Conservation (phyloP, 352 stramenopile species). For the Phytophthora citricola region DNA sequence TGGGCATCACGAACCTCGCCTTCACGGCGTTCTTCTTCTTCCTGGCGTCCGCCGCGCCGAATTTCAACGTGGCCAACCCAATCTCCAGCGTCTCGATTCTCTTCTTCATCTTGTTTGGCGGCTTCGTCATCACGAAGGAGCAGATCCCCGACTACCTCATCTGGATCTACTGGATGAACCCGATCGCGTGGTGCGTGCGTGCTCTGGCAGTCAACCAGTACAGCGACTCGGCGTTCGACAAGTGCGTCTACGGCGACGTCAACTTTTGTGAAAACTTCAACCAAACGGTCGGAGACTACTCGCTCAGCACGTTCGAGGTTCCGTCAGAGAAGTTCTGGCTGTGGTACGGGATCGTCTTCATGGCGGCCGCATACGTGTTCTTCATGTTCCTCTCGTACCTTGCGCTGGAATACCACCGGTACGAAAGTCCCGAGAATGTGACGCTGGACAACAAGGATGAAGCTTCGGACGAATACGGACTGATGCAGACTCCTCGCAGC, state of each 20-base stretch:
- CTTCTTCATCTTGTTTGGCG: conserved; percentile 31
- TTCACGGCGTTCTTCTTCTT: conserved; percentile 32
- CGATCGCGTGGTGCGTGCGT: conserved; percentile 23
- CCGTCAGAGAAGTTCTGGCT: conserved; percentile 29
- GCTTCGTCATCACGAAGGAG: conserved; percentile 32
- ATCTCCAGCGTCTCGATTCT: conserved; percentile 26
- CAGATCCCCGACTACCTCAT: conserved; percentile 39
- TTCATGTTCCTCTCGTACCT: conserved; percentile 36
- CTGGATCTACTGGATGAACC: conserved; percentile 39
- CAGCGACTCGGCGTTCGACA: conserved; percentile 21
- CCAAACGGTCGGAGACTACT: conserved; percentile 31
- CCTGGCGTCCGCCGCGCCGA: conserved; percentile 15
- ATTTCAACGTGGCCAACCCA: conserved; percentile 32
- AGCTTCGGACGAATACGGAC: conserved; percentile 2
- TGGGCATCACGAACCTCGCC: conserved; percentile 46
- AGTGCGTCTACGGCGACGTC: conserved; percentile 20
- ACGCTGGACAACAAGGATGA: conserved; percentile 2
- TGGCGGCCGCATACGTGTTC: conserved; percentile 21
- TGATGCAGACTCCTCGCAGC: conserved; percentile 14
- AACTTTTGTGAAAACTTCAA: conserved; percentile 23
- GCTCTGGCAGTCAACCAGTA: conserved; percentile 36
- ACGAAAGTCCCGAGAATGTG: conserved; percentile 30
- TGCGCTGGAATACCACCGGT: conserved; percentile 24
- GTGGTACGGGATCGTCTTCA: conserved; percentile 26
- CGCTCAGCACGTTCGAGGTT: conserved; percentile 20